These are phyloP conservation scores for Teratosphaeria gauchensis DNA, from an alignment of 2,329 filamentous ascomycete species.

Conservation along the genomic window DNA sequence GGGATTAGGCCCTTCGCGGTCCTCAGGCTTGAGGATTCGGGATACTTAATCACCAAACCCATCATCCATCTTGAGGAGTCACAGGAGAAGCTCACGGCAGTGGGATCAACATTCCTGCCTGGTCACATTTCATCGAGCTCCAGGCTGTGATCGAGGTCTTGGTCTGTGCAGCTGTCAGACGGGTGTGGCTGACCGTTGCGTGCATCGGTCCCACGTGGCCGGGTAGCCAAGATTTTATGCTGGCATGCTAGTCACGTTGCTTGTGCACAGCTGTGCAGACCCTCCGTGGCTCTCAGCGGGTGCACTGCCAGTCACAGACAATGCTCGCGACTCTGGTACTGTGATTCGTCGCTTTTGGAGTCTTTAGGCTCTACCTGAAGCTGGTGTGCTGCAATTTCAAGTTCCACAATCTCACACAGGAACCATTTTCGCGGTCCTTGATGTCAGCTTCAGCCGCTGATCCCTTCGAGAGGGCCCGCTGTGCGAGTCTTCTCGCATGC, in stretches of 20 bases:
- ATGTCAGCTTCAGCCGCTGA: background rate
- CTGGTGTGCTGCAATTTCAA: background rate
- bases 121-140: background rate
- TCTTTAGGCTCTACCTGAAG: background rate
- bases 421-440: background rate
- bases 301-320: background rate
- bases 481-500: background rate
- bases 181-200: slow-evolving; percentile 1
- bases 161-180: slow-evolving; percentile 1
- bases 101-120: too few species aligned
- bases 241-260: too few species aligned
- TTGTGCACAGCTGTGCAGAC: background rate
- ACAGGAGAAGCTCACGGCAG: background rate
- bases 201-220: background rate
- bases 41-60: background rate
- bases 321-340: background rate
- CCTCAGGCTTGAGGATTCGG: background rate
- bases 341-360: background rate
- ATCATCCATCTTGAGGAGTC: background rate
- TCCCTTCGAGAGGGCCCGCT: background rate
- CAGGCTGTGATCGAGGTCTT: background rate
- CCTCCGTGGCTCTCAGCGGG: too few species aligned
- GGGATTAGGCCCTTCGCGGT: background rate
- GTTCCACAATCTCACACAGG: background rate
- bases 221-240: background rate